These are phyloP conservation scores for Acacia confusa DNA, from an alignment of 306 rosid genomes.

Conservation along the genomic window DNA sequence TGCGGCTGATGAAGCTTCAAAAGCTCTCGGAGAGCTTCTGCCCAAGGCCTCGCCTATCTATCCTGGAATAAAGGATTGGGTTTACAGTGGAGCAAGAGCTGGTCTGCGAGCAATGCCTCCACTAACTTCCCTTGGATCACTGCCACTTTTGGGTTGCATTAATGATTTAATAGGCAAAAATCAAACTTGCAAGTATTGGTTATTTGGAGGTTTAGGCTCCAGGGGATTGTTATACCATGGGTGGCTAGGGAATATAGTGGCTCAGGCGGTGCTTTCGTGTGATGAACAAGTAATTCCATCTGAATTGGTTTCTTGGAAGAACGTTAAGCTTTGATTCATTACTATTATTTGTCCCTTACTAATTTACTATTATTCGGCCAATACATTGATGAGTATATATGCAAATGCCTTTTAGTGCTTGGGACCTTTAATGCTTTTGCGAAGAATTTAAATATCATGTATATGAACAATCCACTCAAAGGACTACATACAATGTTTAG, in stretches of 20 bases:
- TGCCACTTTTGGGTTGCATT: conserved; percentile 84
- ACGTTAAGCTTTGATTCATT: background rate
- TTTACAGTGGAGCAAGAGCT: conserved; percentile 68
- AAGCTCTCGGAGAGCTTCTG: conserved; percentile 64
- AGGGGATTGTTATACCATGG: conserved; percentile 91
- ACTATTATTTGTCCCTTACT: background rate
- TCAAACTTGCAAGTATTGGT: conserved; percentile 63
- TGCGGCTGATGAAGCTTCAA: conserved; percentile 57
- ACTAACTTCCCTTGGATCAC: conserved; percentile 74
- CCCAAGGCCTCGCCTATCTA: conserved; percentile 71
- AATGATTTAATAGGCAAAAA: conserved; percentile 52
- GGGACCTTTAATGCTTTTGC: background rate
- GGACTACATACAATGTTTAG: background rate
- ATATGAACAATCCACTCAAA: background rate
- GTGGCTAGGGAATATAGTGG: conserved; percentile 83
- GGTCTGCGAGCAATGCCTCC: conserved; percentile 99
- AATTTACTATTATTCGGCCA: background rate
- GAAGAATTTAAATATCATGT: background rate
- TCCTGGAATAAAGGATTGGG: conserved; percentile 73
- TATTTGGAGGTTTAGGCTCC: conserved; percentile 91
- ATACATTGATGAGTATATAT: background rate
- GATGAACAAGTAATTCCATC: conserved; percentile 66
- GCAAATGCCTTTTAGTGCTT: background rate
- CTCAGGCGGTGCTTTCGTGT: conserved; percentile 71
- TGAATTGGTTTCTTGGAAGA: conserved; percentile 84